A percentile compares a stretch with the other conserved stretches of the same genome.
Evolutionary conservation across 352 stramenopile genomes (phyloP).

Genomic region (Thraustochytrium sp.): DNA sequence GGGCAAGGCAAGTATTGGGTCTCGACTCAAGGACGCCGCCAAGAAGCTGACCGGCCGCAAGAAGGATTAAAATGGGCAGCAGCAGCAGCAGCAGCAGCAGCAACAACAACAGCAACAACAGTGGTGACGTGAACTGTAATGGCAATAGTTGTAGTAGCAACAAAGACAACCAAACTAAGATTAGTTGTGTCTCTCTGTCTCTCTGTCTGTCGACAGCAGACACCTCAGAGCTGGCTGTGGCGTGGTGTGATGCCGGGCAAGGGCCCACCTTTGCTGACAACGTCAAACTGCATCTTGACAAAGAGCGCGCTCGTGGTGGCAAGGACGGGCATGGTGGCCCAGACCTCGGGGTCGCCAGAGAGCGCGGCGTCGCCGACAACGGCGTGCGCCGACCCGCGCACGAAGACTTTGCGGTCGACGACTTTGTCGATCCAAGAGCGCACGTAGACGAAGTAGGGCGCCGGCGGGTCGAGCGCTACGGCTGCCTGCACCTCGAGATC

Average conservation of each 20-base stretch:
- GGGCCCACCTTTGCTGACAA: no score
- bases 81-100: background rate
- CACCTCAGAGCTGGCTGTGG: no score
- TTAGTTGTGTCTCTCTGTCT: no score
- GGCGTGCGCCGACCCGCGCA: background rate
- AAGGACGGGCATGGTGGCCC: background rate
- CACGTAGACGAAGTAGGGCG: background rate
- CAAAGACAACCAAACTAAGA: no score
- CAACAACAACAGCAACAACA: background rate
- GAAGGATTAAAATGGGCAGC: background rate
- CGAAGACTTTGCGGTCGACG: constrained; percentile 5
- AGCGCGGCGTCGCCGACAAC: background rate
- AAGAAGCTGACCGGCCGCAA: no score
- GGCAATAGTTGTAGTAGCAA: no score
- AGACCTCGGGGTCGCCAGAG: background rate
- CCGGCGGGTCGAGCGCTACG: background rate
- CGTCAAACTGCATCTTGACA: background rate
- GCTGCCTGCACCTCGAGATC: background rate
- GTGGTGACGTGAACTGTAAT: no score
- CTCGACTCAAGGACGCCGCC: background rate
- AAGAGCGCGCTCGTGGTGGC: background rate
- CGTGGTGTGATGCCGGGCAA: no score
- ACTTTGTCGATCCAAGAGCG: background rate
- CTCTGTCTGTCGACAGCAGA: no score
- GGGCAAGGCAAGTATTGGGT: background rate